Conservation (phyloP, 148 eudicot genomes). For the Beta vulgaris region DNA sequence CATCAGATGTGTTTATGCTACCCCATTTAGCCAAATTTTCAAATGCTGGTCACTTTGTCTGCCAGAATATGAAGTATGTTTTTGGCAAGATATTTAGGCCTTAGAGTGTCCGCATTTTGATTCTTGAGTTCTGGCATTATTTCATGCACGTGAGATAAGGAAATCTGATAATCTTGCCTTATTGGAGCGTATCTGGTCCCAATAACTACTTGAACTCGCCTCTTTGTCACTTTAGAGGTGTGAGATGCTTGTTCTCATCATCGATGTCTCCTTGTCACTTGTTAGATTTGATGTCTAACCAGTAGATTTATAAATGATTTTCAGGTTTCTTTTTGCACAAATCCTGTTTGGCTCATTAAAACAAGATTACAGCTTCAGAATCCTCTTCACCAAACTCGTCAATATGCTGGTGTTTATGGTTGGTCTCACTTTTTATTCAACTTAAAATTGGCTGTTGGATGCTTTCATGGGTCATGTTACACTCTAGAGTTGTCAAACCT, state of each 20-base stretch:
- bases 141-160: not conserved
- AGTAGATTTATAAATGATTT: not conserved
- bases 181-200: not conserved
- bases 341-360: slow-evolving; percentile 96
- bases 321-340: slow-evolving; percentile 89
- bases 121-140: not conserved
- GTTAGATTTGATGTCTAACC: not conserved
- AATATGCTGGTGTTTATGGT: slow-evolving; percentile 89
- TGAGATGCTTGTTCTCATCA: slow-evolving; percentile 6
- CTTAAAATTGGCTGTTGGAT: not conserved
- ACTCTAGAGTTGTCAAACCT: not conserved
- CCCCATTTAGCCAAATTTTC: not conserved
- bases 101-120: not conserved
- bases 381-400: slow-evolving; percentile 74
- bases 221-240: not conserved
- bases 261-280: not conserved
- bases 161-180: not conserved
- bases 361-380: slow-evolving; percentile 99
- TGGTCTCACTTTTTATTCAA: slow-evolving; percentile 26
- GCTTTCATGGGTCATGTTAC: not conserved
- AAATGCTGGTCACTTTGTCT: too few relatives aligned
- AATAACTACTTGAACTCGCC: not conserved
- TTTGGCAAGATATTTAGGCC: too few relatives aligned
- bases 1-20: not conserved
- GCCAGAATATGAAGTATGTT: too few relatives aligned